Percentiles rank a stretch among this genome's conserved stretches.
Evolutionary conservation across 2,329 filamentous ascomycete genomes (phyloP).

Genomic region (Fulvia fulva): DNA sequence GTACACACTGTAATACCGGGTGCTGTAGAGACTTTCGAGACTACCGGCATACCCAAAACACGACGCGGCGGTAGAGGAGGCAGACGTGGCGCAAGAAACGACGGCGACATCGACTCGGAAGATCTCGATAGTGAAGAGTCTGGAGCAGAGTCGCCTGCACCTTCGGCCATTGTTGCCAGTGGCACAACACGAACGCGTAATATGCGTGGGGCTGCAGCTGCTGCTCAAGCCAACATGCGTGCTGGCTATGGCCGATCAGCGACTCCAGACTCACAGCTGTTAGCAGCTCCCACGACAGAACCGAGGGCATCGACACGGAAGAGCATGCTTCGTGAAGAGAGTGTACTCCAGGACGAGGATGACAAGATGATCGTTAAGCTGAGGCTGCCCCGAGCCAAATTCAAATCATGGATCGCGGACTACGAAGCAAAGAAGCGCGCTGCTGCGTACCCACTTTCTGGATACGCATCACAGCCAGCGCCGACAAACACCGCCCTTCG

Average conservation of each 20-base stretch:
- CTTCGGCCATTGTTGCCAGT: slow-evolving; percentile 52
- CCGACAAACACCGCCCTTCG: slow-evolving; percentile 8
- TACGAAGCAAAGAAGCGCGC: slow-evolving; percentile 33
- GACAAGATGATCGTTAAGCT: slow-evolving; percentile 65
- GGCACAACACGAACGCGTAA: slow-evolving; percentile 82
- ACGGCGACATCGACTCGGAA: slow-evolving; percentile 71
- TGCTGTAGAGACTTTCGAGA: slow-evolving; percentile 72
- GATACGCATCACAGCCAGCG: slow-evolving; percentile 32
- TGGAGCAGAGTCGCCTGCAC: slow-evolving; percentile 63
- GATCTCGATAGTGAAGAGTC: slow-evolving; percentile 92
- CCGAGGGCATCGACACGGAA: slow-evolving; percentile 62
- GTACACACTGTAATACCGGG: slow-evolving; percentile 91
- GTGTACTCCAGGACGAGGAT: slow-evolving; percentile 69
- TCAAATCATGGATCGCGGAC: slow-evolving; percentile 58
- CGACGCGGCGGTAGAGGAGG: slow-evolving; percentile 40
- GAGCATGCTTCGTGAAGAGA: slow-evolving; percentile 69
- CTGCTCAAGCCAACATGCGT: slow-evolving; percentile 80
- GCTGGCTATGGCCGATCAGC: slow-evolving; percentile 73
- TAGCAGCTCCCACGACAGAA: slow-evolving; percentile 64
- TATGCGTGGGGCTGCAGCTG: slow-evolving; percentile 82
- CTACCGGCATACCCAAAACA: slow-evolving; percentile 78
- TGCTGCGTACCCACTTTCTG: slow-evolving; percentile 31
- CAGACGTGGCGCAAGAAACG: slow-evolving; percentile 54
- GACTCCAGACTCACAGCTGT: slow-evolving; percentile 69
- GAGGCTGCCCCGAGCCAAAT: slow-evolving; percentile 66